phyloP scores from a whole-genome alignment of 495 filamentous ascomycete genomes.

The Podospora anserina region DNA sequence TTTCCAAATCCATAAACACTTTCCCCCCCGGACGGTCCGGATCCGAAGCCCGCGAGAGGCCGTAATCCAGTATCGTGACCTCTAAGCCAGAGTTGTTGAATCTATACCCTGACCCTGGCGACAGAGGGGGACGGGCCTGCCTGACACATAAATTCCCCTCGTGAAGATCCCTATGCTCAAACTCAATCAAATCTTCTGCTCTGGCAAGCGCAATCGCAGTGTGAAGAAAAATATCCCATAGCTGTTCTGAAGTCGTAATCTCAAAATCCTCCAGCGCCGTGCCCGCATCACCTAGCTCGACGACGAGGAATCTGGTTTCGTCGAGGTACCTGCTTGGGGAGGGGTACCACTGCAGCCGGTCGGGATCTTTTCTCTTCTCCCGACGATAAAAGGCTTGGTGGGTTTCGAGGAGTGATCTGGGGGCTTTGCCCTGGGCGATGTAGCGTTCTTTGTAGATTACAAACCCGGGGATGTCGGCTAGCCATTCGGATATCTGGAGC shows the following conservation, averaged over 20 bases:
- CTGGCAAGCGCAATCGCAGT: conserved; percentile 72
- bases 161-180: conserved; percentile 91
- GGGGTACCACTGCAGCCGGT: conserved; percentile 64
- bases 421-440: conserved; percentile 67
- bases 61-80: conserved; percentile 87
- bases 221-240: conserved; percentile 86
- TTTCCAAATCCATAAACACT: conserved; percentile 50
- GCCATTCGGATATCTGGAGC: conserved; percentile 68
- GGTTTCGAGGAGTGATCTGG: conserved; percentile 59
- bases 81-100: conserved; percentile 69
- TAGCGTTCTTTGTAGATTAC: conserved; percentile 81
- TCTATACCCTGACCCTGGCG: conserved; percentile 37
- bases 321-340: conserved; percentile 57
- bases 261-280: conserved; percentile 65
- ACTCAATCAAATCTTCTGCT: conserved; percentile 67
- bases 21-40: conserved; percentile 10
- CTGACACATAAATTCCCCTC: conserved; percentile 81
- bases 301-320: conserved; percentile 70
- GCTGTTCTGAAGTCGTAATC: conserved; percentile 52
- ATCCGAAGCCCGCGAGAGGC: conserved; percentile 64
- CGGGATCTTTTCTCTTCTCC: conserved; percentile 55
- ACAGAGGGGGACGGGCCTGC: conserved; percentile 37
- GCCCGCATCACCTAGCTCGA: conserved; percentile 87
- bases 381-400: conserved; percentile 60
- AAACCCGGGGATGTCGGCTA: conserved; percentile 82